A percentile compares a stretch with the other conserved stretches of the same genome.
Evolutionary conservation across 805 yeast species (phyloP).

Genomic region (Ogataea ganodermae): DNA sequence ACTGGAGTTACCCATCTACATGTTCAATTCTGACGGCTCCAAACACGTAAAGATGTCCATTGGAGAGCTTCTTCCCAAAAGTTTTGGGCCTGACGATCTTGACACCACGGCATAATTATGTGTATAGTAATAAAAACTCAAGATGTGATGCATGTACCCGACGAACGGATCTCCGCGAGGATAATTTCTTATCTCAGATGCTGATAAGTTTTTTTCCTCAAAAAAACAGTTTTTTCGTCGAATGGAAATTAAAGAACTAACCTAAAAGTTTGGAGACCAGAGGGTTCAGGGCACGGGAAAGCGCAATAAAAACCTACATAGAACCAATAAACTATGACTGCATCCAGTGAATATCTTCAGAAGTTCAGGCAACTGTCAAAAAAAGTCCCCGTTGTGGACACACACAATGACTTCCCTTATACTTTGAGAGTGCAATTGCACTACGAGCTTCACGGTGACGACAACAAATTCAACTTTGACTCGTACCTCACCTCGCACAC

Average conservation of each 20-base stretch:
- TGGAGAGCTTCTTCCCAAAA: conserved; percentile 70
- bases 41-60: conserved; percentile 48
- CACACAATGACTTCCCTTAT: conserved; percentile 55
- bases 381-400: conserved; percentile 46
- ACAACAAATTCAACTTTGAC: conserved; percentile 40
- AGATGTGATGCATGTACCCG: no score
- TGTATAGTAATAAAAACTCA: background rate
- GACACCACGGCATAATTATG: conserved; percentile 6
- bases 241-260: no score
- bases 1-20: conserved; percentile 53
- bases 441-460: conserved; percentile 37
- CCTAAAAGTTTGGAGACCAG: no score
- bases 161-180: background rate
- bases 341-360: background rate
- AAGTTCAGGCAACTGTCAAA: conserved; percentile 9
- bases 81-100: conserved; percentile 83
- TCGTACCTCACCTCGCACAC: conserved; percentile 42
- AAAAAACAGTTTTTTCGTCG: no score
- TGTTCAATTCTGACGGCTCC: conserved; percentile 63
- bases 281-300: no score
- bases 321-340: conserved; percentile 1
- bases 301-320: no score
- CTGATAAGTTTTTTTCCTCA: background rate
- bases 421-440: conserved; percentile 45
- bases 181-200: background rate